These are phyloP conservation scores for Coprinellus micaceus DNA, from an alignment of 768 basidiomycete species.

Conservation along the genomic window DNA sequence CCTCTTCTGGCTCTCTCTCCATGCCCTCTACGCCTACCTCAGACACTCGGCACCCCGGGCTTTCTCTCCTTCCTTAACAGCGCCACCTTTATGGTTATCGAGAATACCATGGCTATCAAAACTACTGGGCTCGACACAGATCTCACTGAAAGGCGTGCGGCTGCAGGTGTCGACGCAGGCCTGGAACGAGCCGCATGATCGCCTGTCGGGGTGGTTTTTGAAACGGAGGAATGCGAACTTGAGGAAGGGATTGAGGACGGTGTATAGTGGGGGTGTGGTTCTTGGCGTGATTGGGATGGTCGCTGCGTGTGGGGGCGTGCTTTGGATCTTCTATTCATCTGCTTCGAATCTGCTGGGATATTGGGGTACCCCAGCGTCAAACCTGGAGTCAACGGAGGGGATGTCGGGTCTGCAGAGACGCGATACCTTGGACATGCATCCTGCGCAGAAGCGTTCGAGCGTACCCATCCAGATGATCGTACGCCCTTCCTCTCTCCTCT, in stretches of 20 bases:
- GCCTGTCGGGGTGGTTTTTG: slow-evolving; percentile 33
- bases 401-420: not conserved
- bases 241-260: slow-evolving; percentile 23
- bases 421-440: not conserved
- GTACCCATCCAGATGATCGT: slow-evolving; percentile 3
- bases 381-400: slow-evolving; percentile 7
- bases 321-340: slow-evolving; percentile 29
- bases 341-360: slow-evolving; percentile 11
- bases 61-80: too few relatives aligned
- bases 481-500: not conserved
- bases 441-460: not conserved
- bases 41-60: too few relatives aligned
- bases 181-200: slow-evolving; percentile 49
- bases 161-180: slow-evolving; percentile 45
- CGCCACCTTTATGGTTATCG: too few relatives aligned
- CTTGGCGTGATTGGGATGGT: slow-evolving; percentile 48
- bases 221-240: slow-evolving; percentile 23
- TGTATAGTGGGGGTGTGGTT: slow-evolving; percentile 52
- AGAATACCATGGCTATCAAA: too few relatives aligned
- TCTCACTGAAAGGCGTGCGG: slow-evolving; percentile 20
- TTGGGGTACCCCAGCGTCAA: slow-evolving; percentile 16
- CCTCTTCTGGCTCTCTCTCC: too few relatives aligned
- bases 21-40: too few relatives aligned
- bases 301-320: slow-evolving; percentile 25
- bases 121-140: too few relatives aligned